Base-by-base conservation (phyloP, 179 eudicot species). In the Heliamphora pulchella region DNA sequence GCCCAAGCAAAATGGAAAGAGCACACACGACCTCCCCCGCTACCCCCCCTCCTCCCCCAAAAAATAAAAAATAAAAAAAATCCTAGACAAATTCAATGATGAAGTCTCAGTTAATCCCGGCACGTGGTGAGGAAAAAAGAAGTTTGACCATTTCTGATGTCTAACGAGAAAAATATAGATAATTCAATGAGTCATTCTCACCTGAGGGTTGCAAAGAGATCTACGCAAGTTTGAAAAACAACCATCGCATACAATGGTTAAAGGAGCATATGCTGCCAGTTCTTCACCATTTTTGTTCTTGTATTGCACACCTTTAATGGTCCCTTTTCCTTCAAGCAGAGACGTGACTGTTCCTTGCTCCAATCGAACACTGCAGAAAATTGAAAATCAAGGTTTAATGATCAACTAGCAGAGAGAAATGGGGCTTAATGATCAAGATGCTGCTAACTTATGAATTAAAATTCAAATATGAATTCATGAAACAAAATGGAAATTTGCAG, bases 261-360 rank as follows among this genome's bases (percentile, higher is more conserved):
- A 84, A 85, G 98, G 94, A 43, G 98, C 97, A 87, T 87, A 90
- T 31, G 88, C 90, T 58, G 81, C 84, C 64, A 87, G 4, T 80
- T 87, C 89, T 83, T 94, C 91, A 41, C 98, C 98, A 76, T 83
- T 79, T 80, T 91, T 91, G 41, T 83, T 91, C 87, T 89, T 94
- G 85, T 93, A 94, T 62, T 86, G 88, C 43, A 94, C 93, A 62
- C 98, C 98, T 84, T 86, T 90, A 67, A 94, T 84, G 53, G 82
- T 88, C 67, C 98, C 96, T 39, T 87, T 87, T 75, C 87, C 91
- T 81, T 93, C 97, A 76, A 93, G 89, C 78, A 94, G 87, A 61
- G 96, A 88, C 53, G 92, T 87, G 44, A 93, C 98, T 62, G 97
- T 83, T 81, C 98, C 98, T 85, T 94, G 94, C 86, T 93, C 94